Percentiles rank a stretch among this genome's conserved stretches.
These are phyloP conservation scores for Melampsora larici-populina DNA, from an alignment of 1,284 basidiomycete species.

Conservation along the genomic window DNA sequence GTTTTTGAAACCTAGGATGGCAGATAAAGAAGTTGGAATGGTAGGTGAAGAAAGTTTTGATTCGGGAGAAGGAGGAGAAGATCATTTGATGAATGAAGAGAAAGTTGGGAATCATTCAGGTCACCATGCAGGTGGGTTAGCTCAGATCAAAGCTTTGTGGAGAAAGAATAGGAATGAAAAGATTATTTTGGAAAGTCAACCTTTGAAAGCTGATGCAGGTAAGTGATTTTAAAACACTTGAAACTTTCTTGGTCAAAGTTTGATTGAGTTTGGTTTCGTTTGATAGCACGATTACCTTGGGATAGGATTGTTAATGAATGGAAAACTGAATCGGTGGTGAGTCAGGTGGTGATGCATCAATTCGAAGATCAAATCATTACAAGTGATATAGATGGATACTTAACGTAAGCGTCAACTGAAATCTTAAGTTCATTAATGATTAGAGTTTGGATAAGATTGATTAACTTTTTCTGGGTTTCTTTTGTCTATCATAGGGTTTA, in stretches of 20 bases:
- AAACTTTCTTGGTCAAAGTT: neutral
- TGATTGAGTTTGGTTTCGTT: neutral
- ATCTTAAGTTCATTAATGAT: neutral
- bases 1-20: constrained; percentile 42
- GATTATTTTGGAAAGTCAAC: constrained; percentile 30
- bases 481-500: constrained; percentile 10
- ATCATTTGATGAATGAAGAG: neutral
- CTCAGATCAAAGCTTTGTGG: constrained; percentile 35
- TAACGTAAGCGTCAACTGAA: constrained; percentile 11
- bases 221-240: constrained; percentile 8
- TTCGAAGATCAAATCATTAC: constrained; percentile 40
- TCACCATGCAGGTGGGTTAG: neutral
- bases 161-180: constrained; percentile 35
- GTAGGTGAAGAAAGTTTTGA: neutral
- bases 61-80: neutral
- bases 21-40: constrained; percentile 1
- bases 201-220: constrained; percentile 32
- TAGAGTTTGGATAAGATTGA: neutral
- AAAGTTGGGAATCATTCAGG: neutral
- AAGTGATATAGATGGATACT: constrained; percentile 12
- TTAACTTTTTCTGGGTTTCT: neutral
- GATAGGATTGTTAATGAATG: constrained; percentile 2
- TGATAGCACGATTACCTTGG: neutral
- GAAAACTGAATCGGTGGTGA: neutral
- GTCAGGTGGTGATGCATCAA: constrained; percentile 36